A percentile compares a stretch with the other conserved stretches of the same genome.
Evolutionary conservation across 352 stramenopile genomes (phyloP).

Genomic region (Globisporangium paddicum): DNA sequence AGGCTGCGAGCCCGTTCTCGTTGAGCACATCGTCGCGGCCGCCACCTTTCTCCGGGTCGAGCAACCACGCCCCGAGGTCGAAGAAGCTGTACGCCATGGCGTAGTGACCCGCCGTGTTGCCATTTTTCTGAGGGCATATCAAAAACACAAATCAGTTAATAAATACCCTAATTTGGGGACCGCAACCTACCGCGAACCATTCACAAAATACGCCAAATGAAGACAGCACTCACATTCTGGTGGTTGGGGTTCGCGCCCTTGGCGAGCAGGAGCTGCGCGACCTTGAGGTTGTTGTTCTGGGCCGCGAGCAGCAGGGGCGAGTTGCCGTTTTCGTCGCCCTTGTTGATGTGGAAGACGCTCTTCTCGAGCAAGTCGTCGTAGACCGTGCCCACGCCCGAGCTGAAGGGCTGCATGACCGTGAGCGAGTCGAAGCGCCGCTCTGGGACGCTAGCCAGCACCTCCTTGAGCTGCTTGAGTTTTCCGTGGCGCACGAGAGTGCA

Average conservation of each 20-base stretch:
- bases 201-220: not conserved
- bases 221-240: conserved; percentile 70
- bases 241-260: conserved; percentile 91
- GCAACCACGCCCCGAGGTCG: conserved; percentile 89
- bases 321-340: conserved; percentile 89
- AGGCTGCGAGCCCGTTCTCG: conserved; percentile 87
- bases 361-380: conserved; percentile 91
- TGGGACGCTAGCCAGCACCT: conserved; percentile 75
- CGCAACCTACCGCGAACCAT: not conserved
- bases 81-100: conserved; percentile 91
- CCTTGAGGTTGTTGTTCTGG: conserved; percentile 88
- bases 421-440: conserved; percentile 85
- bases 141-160: conserved; percentile 1
- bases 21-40: conserved; percentile 86
- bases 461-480: conserved; percentile 87
- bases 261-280: conserved; percentile 86
- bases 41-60: conserved; percentile 83
- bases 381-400: conserved; percentile 81
- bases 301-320: conserved; percentile 81
- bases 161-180: not conserved
- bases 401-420: conserved; percentile 65
- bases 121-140: conserved; percentile 49
- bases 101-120: conserved; percentile 92
- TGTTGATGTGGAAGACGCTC: conserved; percentile 87
- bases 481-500: conserved; percentile 82